Base-by-base conservation (phyloP, 306 rosid species). In the Sindora glabra region DNA sequence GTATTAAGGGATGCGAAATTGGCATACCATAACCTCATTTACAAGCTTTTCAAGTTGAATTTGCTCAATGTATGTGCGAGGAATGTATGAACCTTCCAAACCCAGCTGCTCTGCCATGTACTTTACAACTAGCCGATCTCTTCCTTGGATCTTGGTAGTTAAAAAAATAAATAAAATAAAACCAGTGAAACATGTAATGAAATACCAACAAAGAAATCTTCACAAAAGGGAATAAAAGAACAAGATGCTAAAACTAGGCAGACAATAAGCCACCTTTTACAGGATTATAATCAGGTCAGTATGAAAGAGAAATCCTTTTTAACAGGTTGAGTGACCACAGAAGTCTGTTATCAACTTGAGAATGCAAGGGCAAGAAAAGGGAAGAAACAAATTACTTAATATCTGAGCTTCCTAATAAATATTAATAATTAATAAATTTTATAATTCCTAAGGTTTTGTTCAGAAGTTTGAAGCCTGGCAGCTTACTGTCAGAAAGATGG, bases 11-110 rank as follows among this genome's bases (percentile, higher is more conserved):
- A 8, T 32, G 71, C 42, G 49, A 10, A 71, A 62, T 25, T 63
- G 55, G 41, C 94, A 71, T 84, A 94, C 99, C 99, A 89, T 86
- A 82, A 94, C 97, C 68, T 94, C 99, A 73, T 82, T 78, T 46
- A 89, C 94, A 61, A 94, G 99, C 80, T 89, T 94, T 75, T 94
- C 99, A 71, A 94, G 79, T 71, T 94, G 99, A 75, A 94, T 94
- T 76, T 94, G 99, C 67, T 94, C 99, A 45, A 94, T 94, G 51
- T 94, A 94, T 56, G 99, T 94, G 25, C 97, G 97, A 74, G 99
- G 95, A 79, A 79, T 82, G 74, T 89, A 94, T 68, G 97, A 84
- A 63, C 94, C 96, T 62, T 94, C 90, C 66, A 94, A 78, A 48
- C 95, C 95, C 74, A 94, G 92, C 76, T 82, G 85, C 68, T 84